Conservation (phyloP, 2,329 filamentous ascomycete species). For the Thermothelomyces thermophilus region DNA sequence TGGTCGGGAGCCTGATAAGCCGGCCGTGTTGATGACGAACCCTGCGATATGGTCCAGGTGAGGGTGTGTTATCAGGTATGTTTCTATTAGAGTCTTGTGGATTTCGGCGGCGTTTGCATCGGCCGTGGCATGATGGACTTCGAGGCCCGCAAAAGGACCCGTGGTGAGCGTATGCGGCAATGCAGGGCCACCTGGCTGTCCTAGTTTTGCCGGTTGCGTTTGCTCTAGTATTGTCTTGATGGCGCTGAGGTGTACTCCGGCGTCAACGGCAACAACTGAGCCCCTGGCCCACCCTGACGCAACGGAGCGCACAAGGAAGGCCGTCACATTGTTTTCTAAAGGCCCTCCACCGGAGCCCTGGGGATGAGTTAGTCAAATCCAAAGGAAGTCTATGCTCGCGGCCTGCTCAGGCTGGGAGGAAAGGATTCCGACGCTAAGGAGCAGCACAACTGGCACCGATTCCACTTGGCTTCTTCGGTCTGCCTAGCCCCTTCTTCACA, state of each 20-base stretch:
- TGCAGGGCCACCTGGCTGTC: conserved; percentile 27
- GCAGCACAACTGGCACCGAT: no score
- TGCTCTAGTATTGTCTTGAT: conserved; percentile 72
- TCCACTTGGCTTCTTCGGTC: no score
- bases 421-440: no score
- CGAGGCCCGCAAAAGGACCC: conserved; percentile 76
- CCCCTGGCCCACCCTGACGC: conserved; percentile 72
- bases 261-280: conserved; percentile 87
- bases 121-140: conserved; percentile 59
- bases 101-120: conserved; percentile 76
- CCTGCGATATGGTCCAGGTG: conserved; percentile 91
- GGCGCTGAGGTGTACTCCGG: conserved; percentile 79
- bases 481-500: no score
- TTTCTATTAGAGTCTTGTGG: conserved; percentile 71
- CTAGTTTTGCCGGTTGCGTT: conserved; percentile 36
- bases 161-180: conserved; percentile 51
- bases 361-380: conserved; percentile 16
- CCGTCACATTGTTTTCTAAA: conserved; percentile 81
- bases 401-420: no score
- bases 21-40: conserved; percentile 88
- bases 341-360: conserved; percentile 89
- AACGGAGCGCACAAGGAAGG: conserved; percentile 78
- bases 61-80: conserved; percentile 92
- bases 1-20: conserved; percentile 69
- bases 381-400: no score